Base-by-base conservation (phyloP, 2,329 filamentous ascomycete genomes). In the Ascomycota sp. region DNA sequence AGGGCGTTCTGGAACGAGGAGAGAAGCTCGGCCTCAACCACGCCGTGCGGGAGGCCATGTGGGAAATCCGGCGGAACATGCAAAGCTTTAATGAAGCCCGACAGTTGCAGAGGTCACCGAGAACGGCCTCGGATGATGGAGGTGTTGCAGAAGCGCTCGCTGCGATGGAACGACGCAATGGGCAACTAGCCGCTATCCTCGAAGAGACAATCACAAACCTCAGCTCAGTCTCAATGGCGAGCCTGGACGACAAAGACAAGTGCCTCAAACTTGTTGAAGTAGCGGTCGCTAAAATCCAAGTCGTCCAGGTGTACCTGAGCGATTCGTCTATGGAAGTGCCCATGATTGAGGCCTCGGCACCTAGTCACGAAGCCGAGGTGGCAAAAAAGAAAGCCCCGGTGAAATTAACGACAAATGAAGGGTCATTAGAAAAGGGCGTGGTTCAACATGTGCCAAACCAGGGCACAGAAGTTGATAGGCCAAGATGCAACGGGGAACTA, bases 11-110 rank as follows among this genome's bases (percentile, higher is more conserved):
- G 27, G 72, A 80, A 44, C 65, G 70, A 26, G 67, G 79, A 34
- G 77, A 84, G 51, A 76, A 72, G 45, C 70, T 83, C 39, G 78
- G 78, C 6, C 76, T 89, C 36, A 83, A 82, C 47, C 76, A 78
- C 50, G 78, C 75, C 0, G 71, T 89, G 6, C 68, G 80, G n/a
- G 78, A 80, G 42, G 79, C 80, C 12, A 67, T 89, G 47, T 75
- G 73, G 7, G 81, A 91, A 52, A 76, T 86, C 33, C 68, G 69
- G 38, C 76, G 77, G 44, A 83, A 82, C 41, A 69, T 84, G 41
- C 68, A 76, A 44, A 66, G 65, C 25, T 60, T 76, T 26, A 74
- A 79, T 40, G 66, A 69, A 36, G 58, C 61, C 2, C 57, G 63
- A 26, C 59, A 55, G 25, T 50, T 55, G 10, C 54, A 57, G 16